phyloP scores from a whole-genome alignment of 805 yeast genomes.

The Lipomyces mesembrius region DNA sequence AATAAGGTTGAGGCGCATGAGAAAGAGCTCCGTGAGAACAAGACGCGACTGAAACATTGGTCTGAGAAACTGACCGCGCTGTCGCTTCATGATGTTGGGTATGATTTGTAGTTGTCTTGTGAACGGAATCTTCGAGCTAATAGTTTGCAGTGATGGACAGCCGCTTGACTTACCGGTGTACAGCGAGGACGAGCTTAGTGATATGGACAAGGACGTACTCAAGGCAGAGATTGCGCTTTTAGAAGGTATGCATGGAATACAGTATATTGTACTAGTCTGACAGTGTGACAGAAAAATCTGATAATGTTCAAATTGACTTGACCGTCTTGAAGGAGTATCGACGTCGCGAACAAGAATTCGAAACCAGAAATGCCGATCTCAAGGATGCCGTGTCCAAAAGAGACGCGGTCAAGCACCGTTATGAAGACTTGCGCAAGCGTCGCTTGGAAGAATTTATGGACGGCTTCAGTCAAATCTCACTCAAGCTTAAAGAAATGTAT shows the following conservation, averaged over 20 bases:
- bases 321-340: constrained; percentile 81
- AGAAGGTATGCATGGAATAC: constrained; percentile 44
- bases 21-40: constrained; percentile 50
- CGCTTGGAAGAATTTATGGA: constrained; percentile 89
- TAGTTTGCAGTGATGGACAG: constrained; percentile 10
- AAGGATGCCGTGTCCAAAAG: constrained; percentile 68
- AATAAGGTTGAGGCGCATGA: constrained; percentile 65
- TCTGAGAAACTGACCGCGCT: constrained; percentile 46
- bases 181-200: constrained; percentile 56
- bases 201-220: constrained; percentile 55
- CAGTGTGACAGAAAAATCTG: constrained; percentile 50
- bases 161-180: constrained; percentile 50
- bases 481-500: constrained; percentile 93
- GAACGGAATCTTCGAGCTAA: constrained; percentile 22
- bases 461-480: constrained; percentile 85
- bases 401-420: constrained; percentile 62
- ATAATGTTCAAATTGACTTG: constrained; percentile 65
- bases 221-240: constrained; percentile 59
- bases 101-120: constrained; percentile 11
- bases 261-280: neutral
- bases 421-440: constrained; percentile 72
- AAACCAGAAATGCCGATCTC: constrained; percentile 64
- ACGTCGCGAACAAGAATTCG: constrained; percentile 64
- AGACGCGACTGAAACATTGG: constrained; percentile 46
- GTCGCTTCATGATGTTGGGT: constrained; percentile 58